Evolutionary conservation across 2,329 filamentous ascomycete genomes (phyloP).

Genomic region (Apiospora sp.): DNA sequence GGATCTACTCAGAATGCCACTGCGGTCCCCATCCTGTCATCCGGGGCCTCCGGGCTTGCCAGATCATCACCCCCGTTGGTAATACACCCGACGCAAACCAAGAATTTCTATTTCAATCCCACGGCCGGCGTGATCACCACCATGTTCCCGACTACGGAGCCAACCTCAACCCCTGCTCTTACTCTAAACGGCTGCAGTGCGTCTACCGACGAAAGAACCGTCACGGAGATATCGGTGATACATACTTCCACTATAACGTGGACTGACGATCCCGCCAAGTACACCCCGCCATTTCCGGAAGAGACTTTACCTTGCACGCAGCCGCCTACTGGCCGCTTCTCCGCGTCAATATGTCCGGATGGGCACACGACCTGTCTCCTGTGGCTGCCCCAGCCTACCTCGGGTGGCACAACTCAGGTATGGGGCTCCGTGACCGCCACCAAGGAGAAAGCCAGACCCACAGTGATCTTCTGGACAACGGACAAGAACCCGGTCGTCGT

Average conservation of each 20-base stretch:
- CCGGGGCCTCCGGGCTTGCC: background rate
- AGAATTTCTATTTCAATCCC: constrained; percentile 11
- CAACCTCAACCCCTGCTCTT: background rate
- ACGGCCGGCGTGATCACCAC: background rate
- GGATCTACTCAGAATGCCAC: constrained; percentile 8
- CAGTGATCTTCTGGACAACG: constrained; percentile 58
- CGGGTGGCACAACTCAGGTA: constrained; percentile 29
- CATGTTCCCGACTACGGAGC: background rate
- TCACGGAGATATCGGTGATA: constrained; percentile 53
- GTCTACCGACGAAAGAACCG: constrained; percentile 42
- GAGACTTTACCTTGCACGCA: constrained; percentile 2
- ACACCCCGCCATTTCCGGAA: constrained; percentile 52
- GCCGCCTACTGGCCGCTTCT: background rate
- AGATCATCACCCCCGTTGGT: background rate
- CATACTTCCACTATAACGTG: constrained; percentile 61
- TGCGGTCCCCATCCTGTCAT: background rate
- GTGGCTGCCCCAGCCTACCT: constrained; percentile 11
- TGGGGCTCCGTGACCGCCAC: constrained; percentile 18
- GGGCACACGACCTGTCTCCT: background rate
- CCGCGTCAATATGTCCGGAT: background rate
- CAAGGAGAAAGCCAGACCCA: constrained; percentile 30
- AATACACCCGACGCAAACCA: constrained; percentile 7
- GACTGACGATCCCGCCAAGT: constrained; percentile 53
- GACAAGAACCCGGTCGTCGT: constrained; percentile 64
- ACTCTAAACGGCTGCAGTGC: constrained; percentile 33